Base-by-base conservation (phyloP, 345 rosid genomes). In the Aquilaria malaccensis region DNA sequence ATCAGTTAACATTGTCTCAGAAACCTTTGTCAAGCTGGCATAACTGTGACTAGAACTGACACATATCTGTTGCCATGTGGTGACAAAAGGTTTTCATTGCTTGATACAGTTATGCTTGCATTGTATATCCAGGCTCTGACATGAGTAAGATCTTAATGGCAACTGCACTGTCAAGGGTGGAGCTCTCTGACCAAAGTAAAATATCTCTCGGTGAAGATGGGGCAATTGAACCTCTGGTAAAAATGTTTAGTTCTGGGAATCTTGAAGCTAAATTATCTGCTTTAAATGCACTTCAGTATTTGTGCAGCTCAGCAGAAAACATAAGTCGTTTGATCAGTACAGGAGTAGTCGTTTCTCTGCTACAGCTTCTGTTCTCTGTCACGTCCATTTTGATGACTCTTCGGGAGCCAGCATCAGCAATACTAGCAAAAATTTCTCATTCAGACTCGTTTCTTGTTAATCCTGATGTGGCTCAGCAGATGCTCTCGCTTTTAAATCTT, bases 81-180 rank as follows among this genome's bases (percentile, higher is more conserved):
- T 10, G 9, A 33, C 11, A 33, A 1, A 57, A 47, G 29, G 48
- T 48, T 10, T 12, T 55, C 30, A 11, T 46, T 46, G 14, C 22
- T 43, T 56, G 29, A 65, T 43, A 50, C 58, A 54, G 29, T 30
- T 37, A 53, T 68, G 14, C 9, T 30, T 22, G 7, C 46, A 9
- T 2, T 59, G 60, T 52, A 49, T 63, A 72, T 58, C 46, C 78
- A 86, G 94, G 94, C 43, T 82, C 94, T 7, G 89, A 86, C 67
- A 86, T 82, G 89, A 61, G 78, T 69, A 86, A 84, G 80, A 77
- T 86, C 77, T 89, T 86, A 14, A 84, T 86, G 94, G 94, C 89
- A 55, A 78, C 85, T 30, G 85, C 94, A 52, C 69, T 86, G 54
- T 82, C 81, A 33, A 77, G 82, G 74, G 79, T 86, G 76, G 89